Base-by-base conservation (phyloP, 208 protist species). In the Wallacemonas sp. region DNA sequence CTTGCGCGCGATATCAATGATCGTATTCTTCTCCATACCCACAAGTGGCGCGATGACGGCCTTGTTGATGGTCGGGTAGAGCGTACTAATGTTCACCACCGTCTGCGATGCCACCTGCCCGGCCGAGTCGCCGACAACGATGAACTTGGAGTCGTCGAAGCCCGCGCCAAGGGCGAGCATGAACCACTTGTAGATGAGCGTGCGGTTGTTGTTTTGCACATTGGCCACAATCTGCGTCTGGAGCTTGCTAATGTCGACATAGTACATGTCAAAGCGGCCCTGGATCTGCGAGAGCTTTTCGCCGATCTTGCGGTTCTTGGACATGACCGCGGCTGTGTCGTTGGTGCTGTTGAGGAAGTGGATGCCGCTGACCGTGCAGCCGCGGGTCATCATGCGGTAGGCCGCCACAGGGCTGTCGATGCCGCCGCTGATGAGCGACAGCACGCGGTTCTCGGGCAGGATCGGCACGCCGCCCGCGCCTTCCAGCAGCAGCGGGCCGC, bases 271-370 rank as follows among this genome's bases (percentile, higher is more conserved):
- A 32, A 90, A 87, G 62, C 75, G 74, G 16, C 84, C 86, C 61
- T 94, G 89, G 12, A 92, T 65, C 42, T 65, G 71, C 0, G 86
- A 91, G 2, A 94, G 81, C 8, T 65, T 55, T 61, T 91, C 75
- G 65, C 77, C 76, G 31, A 94, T 86, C 45, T 76, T 68, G 23
- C 89, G 80, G 61, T 91, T 91, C 70, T 94, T 94, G 32, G 76
- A 79, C 52, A 94, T 65, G 26, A 94, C 84, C 25, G 84, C 75
- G 44, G 83, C 79, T 18, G 84, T 92, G 69, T 90, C 86, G 80
- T 87, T 92, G 12, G 89, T 91, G 77, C 82, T 92, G 73, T 92
- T 92, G 42, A 92, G 79, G 44, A 91, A 94, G 65, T 94, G 89
- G 12, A 94, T 75, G 38, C 81, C 79, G 54, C 64, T 74, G 23